Base-by-base conservation (phyloP, 768 basidiomycete genomes). In the Kwoniella europaea region DNA sequence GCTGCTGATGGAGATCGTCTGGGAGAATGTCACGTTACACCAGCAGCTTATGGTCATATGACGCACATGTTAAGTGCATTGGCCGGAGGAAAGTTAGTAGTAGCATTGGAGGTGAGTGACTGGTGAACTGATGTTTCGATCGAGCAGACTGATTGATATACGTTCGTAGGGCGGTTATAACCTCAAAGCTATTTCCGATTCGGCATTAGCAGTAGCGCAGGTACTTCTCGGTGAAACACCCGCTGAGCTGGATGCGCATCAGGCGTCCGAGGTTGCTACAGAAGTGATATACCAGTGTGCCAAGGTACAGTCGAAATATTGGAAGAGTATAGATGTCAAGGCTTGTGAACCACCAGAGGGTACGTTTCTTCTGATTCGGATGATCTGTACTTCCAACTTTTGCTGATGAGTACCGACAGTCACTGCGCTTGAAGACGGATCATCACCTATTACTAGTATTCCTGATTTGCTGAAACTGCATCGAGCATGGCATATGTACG, bases 1-100 rank as follows among this genome's bases (percentile, higher is more conserved):
- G 97, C 97, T 10, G 97, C 97, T 0, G 88, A 87, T 35, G 97
- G 97, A 3, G 97, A 99, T 78, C 89, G 90, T 46, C 87, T 99
- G 4, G 97, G 97, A 44, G 91, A 91, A 84, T 98, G 95, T 77
- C 86, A 89, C 74, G 95, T 99, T 70, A 88, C 92, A 4, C 97
- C 97, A 0, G 88, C 90, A 18, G 97, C 95, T 4, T 99, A 94
- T 82, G 94, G 94, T 0, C 97, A 98, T 77, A 98, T 99, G 95
- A 97, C 97, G 6, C 92, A 98, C 79, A 96, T 99, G 93, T 87
- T 99, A 10, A 88, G 90, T 52, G 89, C 91, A 22, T 86, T 99
- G 18, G 96, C 96, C 24, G 88, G 89, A 9, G 97, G 97, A 2
- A 91, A 90, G 76, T 77, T 99, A 16, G 92, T 96, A 12, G 93